phyloP scores from a whole-genome alignment of 257 asterid species.

The Forsythia viridissima region DNA sequence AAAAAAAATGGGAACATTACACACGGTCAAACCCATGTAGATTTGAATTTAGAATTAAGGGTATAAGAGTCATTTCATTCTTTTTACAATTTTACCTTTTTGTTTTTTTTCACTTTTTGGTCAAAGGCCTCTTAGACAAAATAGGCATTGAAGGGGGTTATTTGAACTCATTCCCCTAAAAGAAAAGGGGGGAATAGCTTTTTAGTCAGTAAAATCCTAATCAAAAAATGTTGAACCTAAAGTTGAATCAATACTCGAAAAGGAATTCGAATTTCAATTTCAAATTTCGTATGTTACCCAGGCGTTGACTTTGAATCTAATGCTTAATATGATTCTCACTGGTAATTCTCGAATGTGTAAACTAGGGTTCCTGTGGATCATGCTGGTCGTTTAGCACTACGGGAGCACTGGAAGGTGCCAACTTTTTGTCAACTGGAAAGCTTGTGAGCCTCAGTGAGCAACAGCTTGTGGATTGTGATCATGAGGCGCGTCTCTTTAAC shows the following conservation, averaged over 20 bases:
- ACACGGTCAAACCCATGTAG: too few species aligned
- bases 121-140: too few species aligned
- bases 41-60: too few species aligned
- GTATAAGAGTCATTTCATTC: too few species aligned
- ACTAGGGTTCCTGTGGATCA: constrained; percentile 84
- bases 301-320: not conserved
- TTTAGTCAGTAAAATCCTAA: not conserved
- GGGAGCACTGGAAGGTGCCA: constrained; percentile 92
- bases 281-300: not conserved
- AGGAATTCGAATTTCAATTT: not conserved
- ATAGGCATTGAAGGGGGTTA: too few species aligned
- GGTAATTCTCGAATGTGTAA: constrained; percentile 14
- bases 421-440: constrained; percentile 75
- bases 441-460: constrained; percentile 91
- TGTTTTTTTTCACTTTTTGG: too few species aligned
- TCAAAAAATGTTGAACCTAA: not conserved
- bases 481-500: constrained; percentile 51
- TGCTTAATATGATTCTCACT: not conserved
- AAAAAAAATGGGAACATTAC: too few species aligned
- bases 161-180: too few species aligned
- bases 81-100: too few species aligned
- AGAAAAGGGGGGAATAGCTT: not conserved
- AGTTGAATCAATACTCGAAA: not conserved
- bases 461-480: constrained; percentile 93
- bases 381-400: constrained; percentile 94